phyloP scores from a whole-genome alignment of 106 monocot genomes.

The Platanthera guangdongensis region DNA sequence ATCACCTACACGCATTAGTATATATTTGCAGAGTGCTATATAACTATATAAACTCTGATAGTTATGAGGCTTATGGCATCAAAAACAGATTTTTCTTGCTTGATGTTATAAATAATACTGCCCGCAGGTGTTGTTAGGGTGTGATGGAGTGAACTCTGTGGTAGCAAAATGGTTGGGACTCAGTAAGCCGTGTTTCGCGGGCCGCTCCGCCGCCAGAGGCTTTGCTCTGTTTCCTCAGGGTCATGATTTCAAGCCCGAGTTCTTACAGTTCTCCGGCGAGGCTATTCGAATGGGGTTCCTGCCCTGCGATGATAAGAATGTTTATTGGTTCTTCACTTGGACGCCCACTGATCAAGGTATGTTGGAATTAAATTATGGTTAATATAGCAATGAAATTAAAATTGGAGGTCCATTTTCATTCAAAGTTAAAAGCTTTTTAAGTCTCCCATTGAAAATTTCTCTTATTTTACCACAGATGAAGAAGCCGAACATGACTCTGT shows the following conservation, averaged over 20 bases:
- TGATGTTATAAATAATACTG: neutral
- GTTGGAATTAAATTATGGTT: neutral
- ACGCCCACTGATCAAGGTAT: slow-evolving; percentile 16
- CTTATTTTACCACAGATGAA: neutral
- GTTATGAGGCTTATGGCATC: no score
- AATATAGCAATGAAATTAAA: no score
- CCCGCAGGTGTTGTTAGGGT: slow-evolving; percentile 57
- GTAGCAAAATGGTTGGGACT: slow-evolving; percentile 75
- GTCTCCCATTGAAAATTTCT: neutral
- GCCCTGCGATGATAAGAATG: slow-evolving; percentile 26
- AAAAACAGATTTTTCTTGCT: no score
- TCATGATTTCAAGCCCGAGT: slow-evolving; percentile 34
- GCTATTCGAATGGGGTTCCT: slow-evolving; percentile 26
- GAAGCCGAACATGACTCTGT: slow-evolving; percentile 16
- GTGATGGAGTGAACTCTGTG: slow-evolving; percentile 70
- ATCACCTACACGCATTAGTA: no score
- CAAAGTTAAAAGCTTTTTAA: no score
- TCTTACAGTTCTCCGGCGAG: slow-evolving; percentile 24
- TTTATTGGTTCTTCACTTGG: slow-evolving; percentile 64
- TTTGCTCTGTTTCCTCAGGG: slow-evolving; percentile 35
- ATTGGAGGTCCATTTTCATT: no score
- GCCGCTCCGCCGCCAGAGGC: slow-evolving; percentile 46
- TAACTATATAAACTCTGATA: no score
- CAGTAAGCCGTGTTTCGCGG: slow-evolving; percentile 21
- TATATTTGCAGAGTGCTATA: no score